Conservation (phyloP, 1,284 basidiomycete genomes). For the Rhizoctonia solani region DNA sequence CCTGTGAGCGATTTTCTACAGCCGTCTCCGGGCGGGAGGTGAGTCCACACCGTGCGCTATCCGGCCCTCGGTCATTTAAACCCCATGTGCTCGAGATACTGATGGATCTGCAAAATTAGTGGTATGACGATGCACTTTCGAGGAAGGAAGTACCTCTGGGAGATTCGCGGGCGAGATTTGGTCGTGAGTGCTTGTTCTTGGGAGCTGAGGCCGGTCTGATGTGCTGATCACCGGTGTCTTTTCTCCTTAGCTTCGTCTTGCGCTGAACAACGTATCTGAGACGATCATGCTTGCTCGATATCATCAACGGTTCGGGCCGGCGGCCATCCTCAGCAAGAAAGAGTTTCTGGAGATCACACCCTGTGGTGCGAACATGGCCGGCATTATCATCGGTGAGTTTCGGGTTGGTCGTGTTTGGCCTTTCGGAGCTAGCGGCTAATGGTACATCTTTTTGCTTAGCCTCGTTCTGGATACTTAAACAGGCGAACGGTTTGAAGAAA, state of each 20-base stretch:
- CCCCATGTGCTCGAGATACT: background rate
- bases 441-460: background rate
- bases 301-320: conserved; percentile 29
- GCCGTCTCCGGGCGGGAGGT: conserved; percentile 27
- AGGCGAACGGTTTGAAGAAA: conserved; percentile 27
- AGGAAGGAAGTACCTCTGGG: conserved; percentile 33
- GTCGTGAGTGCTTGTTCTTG: conserved; percentile 5
- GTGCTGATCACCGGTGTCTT: background rate
- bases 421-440: background rate
- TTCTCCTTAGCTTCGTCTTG: conserved; percentile 21
- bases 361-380: conserved; percentile 23
- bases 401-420: background rate
- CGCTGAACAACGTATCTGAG: conserved; percentile 26
- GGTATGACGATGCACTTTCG: conserved; percentile 31
- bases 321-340: conserved; percentile 18
- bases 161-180: conserved; percentile 30
- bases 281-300: conserved; percentile 28
- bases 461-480: conserved; percentile 34
- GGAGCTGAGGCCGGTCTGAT: background rate
- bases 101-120: too few relatives aligned
- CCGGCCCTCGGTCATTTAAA: conserved; percentile 8
- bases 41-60: conserved; percentile 29
- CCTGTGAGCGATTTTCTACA: conserved; percentile 32
- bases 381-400: conserved; percentile 28
- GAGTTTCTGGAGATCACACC: conserved; percentile 32